Evolutionary conservation across 163 green algal genomes (phyloP).

Genomic region (Volvox carteri): DNA sequence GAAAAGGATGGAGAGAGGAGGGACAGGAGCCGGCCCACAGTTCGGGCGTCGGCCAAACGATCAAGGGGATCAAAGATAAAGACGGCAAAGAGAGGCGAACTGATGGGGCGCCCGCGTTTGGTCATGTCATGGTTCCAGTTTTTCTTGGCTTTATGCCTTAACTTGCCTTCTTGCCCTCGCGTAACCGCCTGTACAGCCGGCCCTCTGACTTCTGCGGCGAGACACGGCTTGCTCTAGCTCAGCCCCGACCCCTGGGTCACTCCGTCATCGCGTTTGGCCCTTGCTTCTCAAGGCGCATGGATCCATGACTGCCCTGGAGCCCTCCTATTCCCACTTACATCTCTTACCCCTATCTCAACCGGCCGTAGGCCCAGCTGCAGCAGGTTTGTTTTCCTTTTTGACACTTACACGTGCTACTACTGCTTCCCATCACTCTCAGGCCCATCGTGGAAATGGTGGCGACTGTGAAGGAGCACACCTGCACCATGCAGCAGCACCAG

Average conservation of each 20-base stretch:
- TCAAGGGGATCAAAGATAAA: too few relatives aligned
- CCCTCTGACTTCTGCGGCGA: too few relatives aligned
- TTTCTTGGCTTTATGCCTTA: not conserved
- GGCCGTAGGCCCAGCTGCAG: not conserved
- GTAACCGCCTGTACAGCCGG: not conserved
- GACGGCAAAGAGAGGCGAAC: too few relatives aligned
- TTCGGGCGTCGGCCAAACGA: too few relatives aligned
- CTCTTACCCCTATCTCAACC: not conserved
- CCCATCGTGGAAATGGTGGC: not conserved
- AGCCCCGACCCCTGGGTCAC: not conserved
- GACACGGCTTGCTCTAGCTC: too few relatives aligned
- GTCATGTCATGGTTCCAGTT: too few relatives aligned
- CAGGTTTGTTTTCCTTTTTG: too few relatives aligned
- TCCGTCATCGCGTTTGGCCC: not conserved
- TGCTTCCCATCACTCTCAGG: not conserved
- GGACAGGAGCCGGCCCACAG: too few relatives aligned
- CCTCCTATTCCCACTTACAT: not conserved
- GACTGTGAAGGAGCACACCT: not conserved
- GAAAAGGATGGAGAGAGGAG: too few relatives aligned
- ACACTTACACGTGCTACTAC: not conserved
- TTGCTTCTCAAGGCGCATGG: not conserved
- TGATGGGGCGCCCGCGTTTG: too few relatives aligned
- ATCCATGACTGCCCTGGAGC: not conserved
- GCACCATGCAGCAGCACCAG: not conserved
- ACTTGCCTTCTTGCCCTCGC: not conserved